Base-by-base conservation (phyloP, 352 stramenopile species). In the Pythium brassicae region DNA sequence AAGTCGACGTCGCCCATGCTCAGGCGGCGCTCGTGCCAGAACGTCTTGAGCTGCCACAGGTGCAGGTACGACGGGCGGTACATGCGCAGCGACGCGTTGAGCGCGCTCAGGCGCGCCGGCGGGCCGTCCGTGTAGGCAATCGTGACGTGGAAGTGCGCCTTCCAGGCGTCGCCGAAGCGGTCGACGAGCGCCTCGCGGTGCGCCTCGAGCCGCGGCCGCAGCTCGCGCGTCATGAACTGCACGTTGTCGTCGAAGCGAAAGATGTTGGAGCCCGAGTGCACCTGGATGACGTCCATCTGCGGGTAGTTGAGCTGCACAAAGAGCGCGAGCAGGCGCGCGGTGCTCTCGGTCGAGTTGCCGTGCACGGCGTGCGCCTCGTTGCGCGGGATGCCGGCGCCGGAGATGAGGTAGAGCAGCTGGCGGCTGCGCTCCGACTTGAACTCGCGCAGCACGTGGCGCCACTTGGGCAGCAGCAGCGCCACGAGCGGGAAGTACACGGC, bases 21-120 rank as follows among this genome's bases (percentile, higher is more conserved):
- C 51, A 99, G 82, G 44, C 97, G 96, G 7, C 73, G 83, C 62
- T 98, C 87, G 66, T 99, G 93, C 97, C 97, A 99, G 70, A 99
- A 99, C 1, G 95, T 98, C 72, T 99, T 99, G 56, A 99, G 86
- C 74, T 99, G 92, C 96, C 95, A 99, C 57, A 98, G 95, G 73
- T 99, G 96, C 62, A 99, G 88, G 53, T 98, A 99, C 26, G 85
- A 97, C 23, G 95, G 95, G 17, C 71, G 62, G 71, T 98, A 99
- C 23, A 92, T 92, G 9, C 96, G 85, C 49, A 99, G 73, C 34
- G 90, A 91, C 15, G 95, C 89, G 67, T 99, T 98, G 55, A 99
- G 89, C 20, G 97, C 97, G 71, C 95, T 97, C 40, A 98, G 83
- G 23, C 97, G 75, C 26, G 97, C 97, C 3, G 95, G 92, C 29